phyloP scores from a whole-genome alignment of 208 protist genomes.

The Wallacemonas sp. region DNA sequence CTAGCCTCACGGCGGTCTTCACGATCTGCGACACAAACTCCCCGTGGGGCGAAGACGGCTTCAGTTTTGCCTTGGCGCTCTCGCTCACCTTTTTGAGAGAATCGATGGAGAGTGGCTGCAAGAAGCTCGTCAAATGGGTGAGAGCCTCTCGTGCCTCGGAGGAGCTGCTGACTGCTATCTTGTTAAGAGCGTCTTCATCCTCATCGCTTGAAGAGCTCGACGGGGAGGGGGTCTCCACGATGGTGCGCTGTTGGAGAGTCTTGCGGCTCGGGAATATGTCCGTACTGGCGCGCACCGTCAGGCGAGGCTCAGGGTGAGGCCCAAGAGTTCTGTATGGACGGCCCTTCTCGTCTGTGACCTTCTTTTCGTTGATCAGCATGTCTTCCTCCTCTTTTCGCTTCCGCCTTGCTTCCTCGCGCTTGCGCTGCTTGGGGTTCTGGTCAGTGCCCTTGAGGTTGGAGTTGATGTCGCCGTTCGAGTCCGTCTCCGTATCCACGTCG shows the following conservation, averaged over 20 bases:
- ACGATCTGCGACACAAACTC: constrained; percentile 88
- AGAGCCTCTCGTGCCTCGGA: constrained; percentile 63
- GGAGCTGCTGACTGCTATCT: constrained; percentile 35
- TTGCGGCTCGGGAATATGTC: constrained; percentile 85
- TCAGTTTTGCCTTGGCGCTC: constrained; percentile 87
- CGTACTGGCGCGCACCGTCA: constrained; percentile 65
- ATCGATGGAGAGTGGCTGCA: constrained; percentile 83
- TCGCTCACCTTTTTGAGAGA: constrained; percentile 90
- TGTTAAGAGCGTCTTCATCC: constrained; percentile 50
- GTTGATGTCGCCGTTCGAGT: constrained; percentile 30
- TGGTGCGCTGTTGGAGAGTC: constrained; percentile 77
- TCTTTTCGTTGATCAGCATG: constrained; percentile 85
- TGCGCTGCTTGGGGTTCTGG: constrained; percentile 61
- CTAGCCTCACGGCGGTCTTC: constrained; percentile 79
- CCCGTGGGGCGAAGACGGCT: constrained; percentile 65
- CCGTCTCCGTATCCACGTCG: constrained; percentile 53
- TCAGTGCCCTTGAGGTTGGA: constrained; percentile 33
- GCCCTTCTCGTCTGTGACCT: constrained; percentile 85
- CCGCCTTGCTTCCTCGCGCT: constrained; percentile 69
- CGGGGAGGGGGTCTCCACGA: constrained; percentile 50
- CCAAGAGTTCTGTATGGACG: constrained; percentile 70
- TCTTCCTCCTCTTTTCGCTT: constrained; percentile 85
- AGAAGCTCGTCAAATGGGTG: constrained; percentile 77
- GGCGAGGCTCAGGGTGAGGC: constrained; percentile 68
- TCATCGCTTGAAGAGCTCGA: constrained; percentile 58